Conservation (phyloP, 257 asterid species). For the Gardenia jasminoides region DNA sequence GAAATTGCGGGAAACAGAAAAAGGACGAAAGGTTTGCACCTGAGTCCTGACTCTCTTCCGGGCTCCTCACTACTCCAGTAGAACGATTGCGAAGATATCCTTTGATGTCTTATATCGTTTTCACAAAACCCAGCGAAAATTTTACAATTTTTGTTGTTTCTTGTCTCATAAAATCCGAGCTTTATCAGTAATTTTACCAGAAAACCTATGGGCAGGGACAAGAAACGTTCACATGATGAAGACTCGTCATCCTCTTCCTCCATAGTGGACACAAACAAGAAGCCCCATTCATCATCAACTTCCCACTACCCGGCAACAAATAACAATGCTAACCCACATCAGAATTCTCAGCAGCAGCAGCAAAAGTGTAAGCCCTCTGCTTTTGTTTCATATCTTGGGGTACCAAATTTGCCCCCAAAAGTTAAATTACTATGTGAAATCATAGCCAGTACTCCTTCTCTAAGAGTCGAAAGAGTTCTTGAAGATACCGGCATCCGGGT, state of each 20-base stretch:
- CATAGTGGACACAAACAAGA: conserved; percentile 35
- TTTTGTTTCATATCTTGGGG: conserved; percentile 39
- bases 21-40: no score
- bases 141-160: neutral
- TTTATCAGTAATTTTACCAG: neutral
- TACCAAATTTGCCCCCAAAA: conserved; percentile 48
- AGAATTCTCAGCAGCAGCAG: conserved; percentile 20
- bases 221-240: conserved; percentile 41
- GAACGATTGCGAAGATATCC: neutral
- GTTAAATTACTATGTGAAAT: conserved; percentile 59
- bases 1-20: no score
- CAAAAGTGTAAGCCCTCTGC: conserved; percentile 39
- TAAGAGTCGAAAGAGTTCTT: conserved; percentile 52
- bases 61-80: no score
- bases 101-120: conserved; percentile 11
- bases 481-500: conserved; percentile 53
- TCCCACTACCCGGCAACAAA: conserved; percentile 11
- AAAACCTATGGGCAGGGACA: conserved; percentile 34
- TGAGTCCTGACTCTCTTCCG: no score
- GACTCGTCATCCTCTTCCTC: conserved; percentile 54
- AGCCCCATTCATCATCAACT: conserved; percentile 26
- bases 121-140: conserved; percentile 14
- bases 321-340: conserved; percentile 23
- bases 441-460: conserved; percentile 43
- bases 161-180: neutral